Evolutionary conservation across 306 rosid genomes (phyloP), one percentile per base, ranked within the genome.

Genomic region (Prunus davidiana): DNA sequence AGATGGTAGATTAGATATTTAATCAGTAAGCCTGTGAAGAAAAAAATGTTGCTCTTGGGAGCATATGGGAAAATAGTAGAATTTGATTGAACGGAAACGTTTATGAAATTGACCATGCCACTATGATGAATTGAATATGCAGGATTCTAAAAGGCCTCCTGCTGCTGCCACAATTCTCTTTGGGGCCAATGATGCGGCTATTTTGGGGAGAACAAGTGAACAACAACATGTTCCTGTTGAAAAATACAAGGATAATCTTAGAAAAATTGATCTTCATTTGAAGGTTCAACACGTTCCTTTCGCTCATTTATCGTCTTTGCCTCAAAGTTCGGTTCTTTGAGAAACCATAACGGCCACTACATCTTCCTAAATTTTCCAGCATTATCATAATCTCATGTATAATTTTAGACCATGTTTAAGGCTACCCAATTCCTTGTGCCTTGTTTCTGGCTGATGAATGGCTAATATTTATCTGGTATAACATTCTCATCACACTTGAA

Each of bases 111-210:
- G 69, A 45, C 20, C 2, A 24, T 60, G 11, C n/a, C 14, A 10
- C 27, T 45, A 12, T 46, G 69, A 12, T 46, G 60, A 24, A 24
- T 24, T 24, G 25, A 73, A 46, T 73, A 28, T 82, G 77, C 85
- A 94, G 98, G 90, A 83, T 46, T 68, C 82, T 18, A 47, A 49
- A 22, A 84, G 79, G 34, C 89, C 89, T 60, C 93, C 97, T 67
- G 62, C 81, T 71, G 97, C 89, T 8, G 89, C 90, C 72, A 88
- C 96, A 8, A 56, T 95, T 83, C 92, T 95, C 85, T 92, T 92
- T 70, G 99, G 99, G 67, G 97, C 99, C 74, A 95, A 95, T 81
- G 99, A 92, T 79, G 96, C 99, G 2, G 92, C 97, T 78, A 24
- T 92, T 71, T 69, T 60, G 7, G 97, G 97, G 69, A 84, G 99